phyloP scores from a whole-genome alignment of 306 rosid species.

The Spatholobus suberectus region DNA sequence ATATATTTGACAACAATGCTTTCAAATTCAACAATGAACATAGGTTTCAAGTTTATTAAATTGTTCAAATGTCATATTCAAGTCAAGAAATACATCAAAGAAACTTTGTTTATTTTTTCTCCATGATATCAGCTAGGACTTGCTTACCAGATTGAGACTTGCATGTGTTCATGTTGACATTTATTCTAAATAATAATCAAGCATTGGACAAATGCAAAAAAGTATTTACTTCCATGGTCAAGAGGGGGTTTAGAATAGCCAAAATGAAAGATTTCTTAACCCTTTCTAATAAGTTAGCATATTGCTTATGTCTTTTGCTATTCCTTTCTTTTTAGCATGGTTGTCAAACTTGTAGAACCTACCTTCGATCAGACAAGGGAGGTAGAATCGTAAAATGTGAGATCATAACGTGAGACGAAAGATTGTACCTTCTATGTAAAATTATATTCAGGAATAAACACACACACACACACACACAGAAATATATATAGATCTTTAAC shows the following conservation, averaged over 20 bases:
- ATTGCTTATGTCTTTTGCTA: neutral
- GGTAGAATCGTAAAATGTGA: no score
- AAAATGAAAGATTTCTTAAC: neutral
- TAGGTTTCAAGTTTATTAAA: neutral
- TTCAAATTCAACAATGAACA: neutral
- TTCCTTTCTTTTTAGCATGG: no score
- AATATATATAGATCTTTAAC: no score
- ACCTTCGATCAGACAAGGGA: no score
- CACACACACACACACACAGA: no score
- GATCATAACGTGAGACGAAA: no score
- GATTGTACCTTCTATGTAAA: no score
- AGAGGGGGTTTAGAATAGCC: neutral
- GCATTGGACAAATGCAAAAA: neutral
- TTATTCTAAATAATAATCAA: neutral
- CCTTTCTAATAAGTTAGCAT: neutral
- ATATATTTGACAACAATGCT: neutral
- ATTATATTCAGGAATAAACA: no score
- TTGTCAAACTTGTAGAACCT: no score
- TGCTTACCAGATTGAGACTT: neutral
- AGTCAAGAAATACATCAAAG: neutral
- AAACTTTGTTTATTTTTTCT: neutral
- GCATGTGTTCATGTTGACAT: neutral
- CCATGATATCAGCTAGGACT: neutral
- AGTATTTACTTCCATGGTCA: no score
- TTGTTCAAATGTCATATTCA: neutral